Conservation (phyloP, 2,329 filamentous ascomycete genomes). For the Botrytis medusae region DNA sequence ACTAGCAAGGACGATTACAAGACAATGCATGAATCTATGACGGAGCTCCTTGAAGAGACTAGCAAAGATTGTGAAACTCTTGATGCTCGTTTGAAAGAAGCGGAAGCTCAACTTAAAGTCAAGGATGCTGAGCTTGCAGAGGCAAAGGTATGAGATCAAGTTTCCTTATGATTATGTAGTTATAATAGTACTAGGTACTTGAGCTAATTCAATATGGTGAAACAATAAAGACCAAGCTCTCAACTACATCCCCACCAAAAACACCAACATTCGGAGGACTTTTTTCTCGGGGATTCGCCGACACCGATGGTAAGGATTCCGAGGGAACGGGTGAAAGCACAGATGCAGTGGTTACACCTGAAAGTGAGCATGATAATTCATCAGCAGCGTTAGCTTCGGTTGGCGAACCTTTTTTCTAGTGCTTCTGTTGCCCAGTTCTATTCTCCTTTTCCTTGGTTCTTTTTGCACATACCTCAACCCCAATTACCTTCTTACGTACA, state of each 20-base stretch:
- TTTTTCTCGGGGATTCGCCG: constrained; percentile 55
- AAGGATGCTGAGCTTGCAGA: constrained; percentile 64
- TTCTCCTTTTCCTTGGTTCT: neutral
- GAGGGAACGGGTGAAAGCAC: constrained; percentile 29
- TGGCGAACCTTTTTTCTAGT: constrained; percentile 44
- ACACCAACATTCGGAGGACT: constrained; percentile 46
- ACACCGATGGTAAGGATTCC: constrained; percentile 37
- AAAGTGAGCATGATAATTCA: constrained; percentile 61
- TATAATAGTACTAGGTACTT: constrained; percentile 12
- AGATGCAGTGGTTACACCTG: constrained; percentile 47
- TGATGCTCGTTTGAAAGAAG: constrained; percentile 46
- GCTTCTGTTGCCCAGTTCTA: constrained; percentile 26
- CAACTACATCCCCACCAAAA: constrained; percentile 44
- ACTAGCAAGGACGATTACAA: constrained; percentile 52
- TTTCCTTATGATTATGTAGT: constrained; percentile 1
- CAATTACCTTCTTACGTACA: neutral
- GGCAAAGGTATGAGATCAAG: constrained; percentile 49
- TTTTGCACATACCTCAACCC: neutral
- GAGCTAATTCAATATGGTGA: constrained; percentile 17
- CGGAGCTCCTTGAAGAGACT: constrained; percentile 58
- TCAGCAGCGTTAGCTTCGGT: constrained; percentile 67
- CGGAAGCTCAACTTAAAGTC: constrained; percentile 44
- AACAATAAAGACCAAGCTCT: constrained; percentile 42
- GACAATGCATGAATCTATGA: constrained; percentile 63
- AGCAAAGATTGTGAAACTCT: constrained; percentile 40